These are phyloP conservation scores for Umbelopsis isabellina DNA, from an alignment of 192 early-diverging fungal species.

Conservation along the genomic window DNA sequence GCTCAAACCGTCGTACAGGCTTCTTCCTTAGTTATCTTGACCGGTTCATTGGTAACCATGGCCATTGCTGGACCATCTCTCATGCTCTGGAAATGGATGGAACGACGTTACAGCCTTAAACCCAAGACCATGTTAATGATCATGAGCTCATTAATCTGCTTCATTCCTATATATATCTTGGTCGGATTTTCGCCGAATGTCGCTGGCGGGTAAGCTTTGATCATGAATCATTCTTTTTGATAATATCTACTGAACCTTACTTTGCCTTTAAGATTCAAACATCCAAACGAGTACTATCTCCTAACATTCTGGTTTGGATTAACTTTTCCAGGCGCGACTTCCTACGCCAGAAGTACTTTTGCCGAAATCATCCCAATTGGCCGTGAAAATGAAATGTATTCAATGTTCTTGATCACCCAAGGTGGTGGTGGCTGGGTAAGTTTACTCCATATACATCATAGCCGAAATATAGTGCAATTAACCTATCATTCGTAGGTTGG, in stretches of 20 bases:
- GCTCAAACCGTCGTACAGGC: constrained; percentile 49
- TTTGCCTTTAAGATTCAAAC: not conserved
- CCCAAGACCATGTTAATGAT: not conserved
- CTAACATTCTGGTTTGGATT: not conserved
- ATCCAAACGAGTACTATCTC: not conserved
- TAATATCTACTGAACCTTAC: not conserved
- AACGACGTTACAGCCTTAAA: not conserved
- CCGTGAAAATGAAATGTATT: too few species aligned
- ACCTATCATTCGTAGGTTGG: too few species aligned
- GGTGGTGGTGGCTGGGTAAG: too few species aligned
- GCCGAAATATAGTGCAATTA: too few species aligned
- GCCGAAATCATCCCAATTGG: constrained; percentile 61
- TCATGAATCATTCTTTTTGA: not conserved
- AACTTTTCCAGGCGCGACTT: not conserved
- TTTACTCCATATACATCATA: too few species aligned
- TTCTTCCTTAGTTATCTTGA: not conserved
- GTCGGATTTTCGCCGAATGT: not conserved
- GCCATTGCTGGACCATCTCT: not conserved
- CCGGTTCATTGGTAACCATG: not conserved
- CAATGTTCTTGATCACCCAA: too few species aligned
- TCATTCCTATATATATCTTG: not conserved
- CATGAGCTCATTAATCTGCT: not conserved
- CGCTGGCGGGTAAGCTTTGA: not conserved
- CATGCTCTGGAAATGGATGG: not conserved
- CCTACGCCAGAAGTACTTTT: constrained; percentile 31